Base-by-base conservation (phyloP, 176 grass and related monocot species). In the Aegilops sharonensis region DNA sequence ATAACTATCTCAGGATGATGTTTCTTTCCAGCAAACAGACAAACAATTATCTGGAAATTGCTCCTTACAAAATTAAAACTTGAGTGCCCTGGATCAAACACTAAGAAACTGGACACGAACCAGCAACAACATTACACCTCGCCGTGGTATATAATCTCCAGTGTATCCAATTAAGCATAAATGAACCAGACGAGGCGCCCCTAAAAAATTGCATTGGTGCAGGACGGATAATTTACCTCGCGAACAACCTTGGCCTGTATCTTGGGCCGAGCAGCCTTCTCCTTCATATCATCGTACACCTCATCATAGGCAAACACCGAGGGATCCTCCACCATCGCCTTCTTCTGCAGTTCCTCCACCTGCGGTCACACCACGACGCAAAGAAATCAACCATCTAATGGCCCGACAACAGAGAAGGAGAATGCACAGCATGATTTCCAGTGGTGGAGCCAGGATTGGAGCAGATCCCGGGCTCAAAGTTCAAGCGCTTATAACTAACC, bases 241-340 rank as follows among this genome's bases (percentile, higher is more conserved):
- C 94, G 90, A 50, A 94, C 90, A 2, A 85, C 82, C 68, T 82
- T 81, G 34, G 85, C 93, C 79, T 98, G 92, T 45, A 91, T 92
- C 84, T 98, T 98, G 45, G 97, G 97, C 57, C 88, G 87, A 42
- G 84, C 88, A 10, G 89, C 78, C 81, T 96, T 92, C 88, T 96
- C 90, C 80, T 98, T 98, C 97, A 96, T 98, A 15, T 92, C 92
- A 39, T 98, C 94, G 36, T 95, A 98, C 29, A 95, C 90, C 25
- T 92, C 96, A 29, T 98, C 96, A 31, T 98, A 98, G 42, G 94
- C 90, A 61, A 94, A 94, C 11, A 98, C 94, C 20, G 94, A 98
- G 20, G 94, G 97, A 72, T 98, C 97, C 90, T 98, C 90, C 64
- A 94, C 92, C 21, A 98, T 72, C 18, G 94, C 94, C 82, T 95